Conservation (phyloP, 2,329 filamentous ascomycete species). For the Penicillium sp. region DNA sequence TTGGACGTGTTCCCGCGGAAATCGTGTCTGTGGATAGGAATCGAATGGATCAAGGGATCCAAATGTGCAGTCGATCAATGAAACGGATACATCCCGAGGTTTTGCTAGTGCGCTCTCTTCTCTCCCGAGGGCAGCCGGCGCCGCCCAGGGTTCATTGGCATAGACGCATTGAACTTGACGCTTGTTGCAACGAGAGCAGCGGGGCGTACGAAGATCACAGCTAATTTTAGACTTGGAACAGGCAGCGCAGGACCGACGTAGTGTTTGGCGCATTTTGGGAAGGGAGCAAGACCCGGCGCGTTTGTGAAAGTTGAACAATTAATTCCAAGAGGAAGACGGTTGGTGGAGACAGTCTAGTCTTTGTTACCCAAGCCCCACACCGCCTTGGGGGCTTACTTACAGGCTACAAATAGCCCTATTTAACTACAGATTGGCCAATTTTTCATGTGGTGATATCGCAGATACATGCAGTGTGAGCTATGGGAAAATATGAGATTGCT, state of each 20-base stretch:
- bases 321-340: background rate
- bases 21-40: slow-evolving; percentile 55
- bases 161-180: slow-evolving; percentile 51
- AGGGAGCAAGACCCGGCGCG: background rate
- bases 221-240: slow-evolving; percentile 58
- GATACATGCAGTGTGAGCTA: background rate
- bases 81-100: slow-evolving; percentile 1
- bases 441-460: background rate
- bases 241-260: slow-evolving; percentile 57
- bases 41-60: slow-evolving; percentile 56
- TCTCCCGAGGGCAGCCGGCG: slow-evolving; percentile 15
- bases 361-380: background rate
- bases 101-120: slow-evolving; percentile 8
- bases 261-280: slow-evolving; percentile 53
- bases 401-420: background rate
- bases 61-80: slow-evolving; percentile 29
- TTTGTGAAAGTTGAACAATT: slow-evolving; percentile 1
- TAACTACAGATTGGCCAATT: background rate
- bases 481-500: background rate
- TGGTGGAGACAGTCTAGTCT: background rate
- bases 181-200: slow-evolving; percentile 57
- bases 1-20: slow-evolving; percentile 53
- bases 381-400: slow-evolving; percentile 1
- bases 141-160: slow-evolving; percentile 53
- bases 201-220: slow-evolving; percentile 56